A percentile compares a stretch with the other conserved stretches of the same genome.
phyloP scores from a whole-genome alignment of 768 basidiomycete species.

The Leucocoprinus leucothites region DNA sequence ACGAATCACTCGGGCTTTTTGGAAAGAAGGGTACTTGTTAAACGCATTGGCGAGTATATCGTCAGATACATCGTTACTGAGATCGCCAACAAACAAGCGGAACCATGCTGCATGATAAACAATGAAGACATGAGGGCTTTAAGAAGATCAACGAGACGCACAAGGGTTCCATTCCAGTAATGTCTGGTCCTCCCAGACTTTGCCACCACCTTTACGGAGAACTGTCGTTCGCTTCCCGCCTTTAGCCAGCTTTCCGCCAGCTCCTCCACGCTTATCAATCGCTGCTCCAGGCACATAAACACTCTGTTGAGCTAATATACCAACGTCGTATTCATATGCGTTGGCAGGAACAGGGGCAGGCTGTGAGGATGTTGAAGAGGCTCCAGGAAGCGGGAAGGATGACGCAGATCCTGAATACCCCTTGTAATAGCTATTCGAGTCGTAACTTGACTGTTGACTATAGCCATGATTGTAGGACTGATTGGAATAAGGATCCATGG shows the following conservation, averaged over 20 bases:
- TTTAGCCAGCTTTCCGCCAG: conserved; percentile 83
- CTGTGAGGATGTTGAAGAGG: conserved; percentile 57
- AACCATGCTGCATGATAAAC: conserved; percentile 76
- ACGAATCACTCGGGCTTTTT: conserved; percentile 92
- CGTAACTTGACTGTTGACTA: conserved; percentile 50
- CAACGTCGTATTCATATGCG: conserved; percentile 91
- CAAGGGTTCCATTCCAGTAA: conserved; percentile 97
- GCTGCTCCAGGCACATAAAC: conserved; percentile 91
- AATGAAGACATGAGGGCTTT: conserved; percentile 13
- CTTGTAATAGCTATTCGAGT: conserved; percentile 80
- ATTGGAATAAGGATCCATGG: conserved; percentile 42
- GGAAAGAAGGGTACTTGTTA: conserved; percentile 88
- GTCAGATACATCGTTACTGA: conserved; percentile 97
- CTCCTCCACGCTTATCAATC: conserved; percentile 83
- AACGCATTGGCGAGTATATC: conserved; percentile 93
- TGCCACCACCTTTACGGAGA: conserved; percentile 91
- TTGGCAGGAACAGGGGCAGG: conserved; percentile 82
- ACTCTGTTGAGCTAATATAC: conserved; percentile 86
- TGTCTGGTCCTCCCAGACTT: conserved; percentile 98
- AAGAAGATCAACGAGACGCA: conserved; percentile 38
- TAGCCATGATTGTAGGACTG: conserved; percentile 50
- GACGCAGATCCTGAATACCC: conserved; percentile 66
- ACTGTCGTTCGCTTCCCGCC: conserved; percentile 94
- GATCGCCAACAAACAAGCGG: conserved; percentile 94
- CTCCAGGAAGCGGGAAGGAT: conserved; percentile 61